Conservation (phyloP, 78 protist genomes). For the Andalucia godoyi region DNA sequence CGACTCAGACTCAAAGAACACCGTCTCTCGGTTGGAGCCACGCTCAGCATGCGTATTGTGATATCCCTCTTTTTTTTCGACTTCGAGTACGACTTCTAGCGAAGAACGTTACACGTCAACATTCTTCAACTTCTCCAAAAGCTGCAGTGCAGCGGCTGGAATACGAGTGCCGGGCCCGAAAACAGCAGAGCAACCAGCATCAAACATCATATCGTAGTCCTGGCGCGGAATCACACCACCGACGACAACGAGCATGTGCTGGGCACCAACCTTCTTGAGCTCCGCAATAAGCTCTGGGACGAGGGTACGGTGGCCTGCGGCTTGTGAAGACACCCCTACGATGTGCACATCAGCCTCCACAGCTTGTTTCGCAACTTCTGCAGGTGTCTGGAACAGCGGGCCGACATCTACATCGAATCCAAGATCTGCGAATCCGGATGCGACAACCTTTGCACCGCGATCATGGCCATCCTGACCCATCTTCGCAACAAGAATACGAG, state of each 20-base stretch:
- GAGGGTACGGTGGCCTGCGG: constrained; percentile 94
- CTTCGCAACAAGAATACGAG: constrained; percentile 85
- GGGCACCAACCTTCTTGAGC: constrained; percentile 24
- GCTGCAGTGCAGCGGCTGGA: constrained; percentile 3
- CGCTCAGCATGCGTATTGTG: no score
- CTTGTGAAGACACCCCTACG: constrained; percentile 84
- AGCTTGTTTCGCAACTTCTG: constrained; percentile 78
- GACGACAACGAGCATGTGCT: constrained; percentile 58
- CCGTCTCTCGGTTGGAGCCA: no score
- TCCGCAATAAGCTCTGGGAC: constrained; percentile 76
- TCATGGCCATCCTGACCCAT: constrained; percentile 99
- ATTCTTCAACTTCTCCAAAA: constrained; percentile 10
- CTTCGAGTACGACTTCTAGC: no score
- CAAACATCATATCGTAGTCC: constrained; percentile 76
- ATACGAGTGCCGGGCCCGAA: constrained; percentile 89
- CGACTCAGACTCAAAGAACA: no score
- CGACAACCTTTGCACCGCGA: constrained; percentile 94
- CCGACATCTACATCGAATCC: constrained; percentile 96
- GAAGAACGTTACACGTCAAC: no score
- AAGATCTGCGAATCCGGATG: constrained; percentile 90
- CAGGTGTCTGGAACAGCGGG: constrained; percentile 78
- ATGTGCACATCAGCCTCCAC: constrained; percentile 92
- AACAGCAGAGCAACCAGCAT: constrained; percentile 71
- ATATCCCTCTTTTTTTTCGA: no score
- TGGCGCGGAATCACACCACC: constrained; percentile 94